Evolutionary conservation across 2,329 filamentous ascomycete species (phyloP).

Genomic region (Pestalotiopsis sp.): DNA sequence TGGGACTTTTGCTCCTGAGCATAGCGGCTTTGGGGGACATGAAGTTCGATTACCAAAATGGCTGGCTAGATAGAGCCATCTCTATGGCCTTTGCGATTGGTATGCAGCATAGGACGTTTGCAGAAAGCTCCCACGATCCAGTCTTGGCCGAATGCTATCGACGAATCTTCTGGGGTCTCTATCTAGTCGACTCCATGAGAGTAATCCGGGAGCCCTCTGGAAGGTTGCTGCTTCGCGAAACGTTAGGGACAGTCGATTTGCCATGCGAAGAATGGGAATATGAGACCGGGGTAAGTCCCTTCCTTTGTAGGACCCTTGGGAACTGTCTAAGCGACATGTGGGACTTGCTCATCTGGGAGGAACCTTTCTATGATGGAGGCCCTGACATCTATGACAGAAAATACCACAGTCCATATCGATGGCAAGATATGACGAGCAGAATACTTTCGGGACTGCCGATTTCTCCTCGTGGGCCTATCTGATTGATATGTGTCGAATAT

Average conservation of each 20-base stretch:
- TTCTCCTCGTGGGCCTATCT: conserved; percentile 42
- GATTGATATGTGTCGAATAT: conserved; percentile 38
- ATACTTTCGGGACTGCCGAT: conserved; percentile 35
- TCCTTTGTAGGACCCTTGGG: neutral
- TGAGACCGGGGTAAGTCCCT: conserved; percentile 37
- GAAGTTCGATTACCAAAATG: conserved; percentile 28
- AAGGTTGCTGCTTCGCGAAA: conserved; percentile 29
- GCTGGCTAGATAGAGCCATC: conserved; percentile 30
- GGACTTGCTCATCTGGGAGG: neutral
- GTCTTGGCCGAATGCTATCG: conserved; percentile 43
- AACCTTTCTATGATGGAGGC: neutral
- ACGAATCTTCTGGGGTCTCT: conserved; percentile 44
- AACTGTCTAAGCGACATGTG: neutral
- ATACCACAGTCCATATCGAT: conserved; percentile 37
- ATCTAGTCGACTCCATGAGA: conserved; percentile 29
- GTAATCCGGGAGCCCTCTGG: conserved; percentile 22
- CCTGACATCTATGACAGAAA: conserved; percentile 20
- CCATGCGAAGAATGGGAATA: conserved; percentile 45
- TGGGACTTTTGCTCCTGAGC: conserved; percentile 34
- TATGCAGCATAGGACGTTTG: conserved; percentile 35
- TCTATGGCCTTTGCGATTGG: conserved; percentile 35
- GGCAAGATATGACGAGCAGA: conserved; percentile 36
- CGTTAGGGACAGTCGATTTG: conserved; percentile 36
- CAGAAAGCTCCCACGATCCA: conserved; percentile 33
- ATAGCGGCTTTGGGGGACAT: conserved; percentile 33